Evolutionary conservation across 495 filamentous ascomycete genomes (phyloP).

Genomic region (Penicillium manginii): DNA sequence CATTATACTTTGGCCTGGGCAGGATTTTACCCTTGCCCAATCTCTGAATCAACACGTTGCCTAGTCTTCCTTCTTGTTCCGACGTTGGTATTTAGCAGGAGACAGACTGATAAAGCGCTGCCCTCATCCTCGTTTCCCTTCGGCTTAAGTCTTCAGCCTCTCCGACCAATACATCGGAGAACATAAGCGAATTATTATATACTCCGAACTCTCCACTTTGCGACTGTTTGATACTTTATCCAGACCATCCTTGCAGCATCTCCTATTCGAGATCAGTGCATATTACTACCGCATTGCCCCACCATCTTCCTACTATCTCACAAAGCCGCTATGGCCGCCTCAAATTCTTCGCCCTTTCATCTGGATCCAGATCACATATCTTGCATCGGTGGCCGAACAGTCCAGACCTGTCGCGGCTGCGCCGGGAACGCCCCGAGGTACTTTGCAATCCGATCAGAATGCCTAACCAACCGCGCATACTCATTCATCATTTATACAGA

Average conservation of each 20-base stretch:
- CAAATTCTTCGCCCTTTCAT: conserved; percentile 19
- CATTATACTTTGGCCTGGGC: conserved; percentile 27
- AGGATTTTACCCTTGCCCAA: conserved; percentile 25
- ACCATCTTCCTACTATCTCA: neutral
- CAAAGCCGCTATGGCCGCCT: conserved; percentile 26
- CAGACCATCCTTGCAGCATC: conserved; percentile 5
- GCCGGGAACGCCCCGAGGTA: conserved; percentile 49
- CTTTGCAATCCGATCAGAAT: neutral
- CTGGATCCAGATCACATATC: conserved; percentile 42
- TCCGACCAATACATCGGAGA: neutral
- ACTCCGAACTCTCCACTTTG: neutral
- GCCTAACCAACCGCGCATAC: conserved; percentile 1
- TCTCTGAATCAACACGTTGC: conserved; percentile 15
- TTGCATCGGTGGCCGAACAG: conserved; percentile 43
- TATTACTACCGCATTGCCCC: conserved; percentile 2
- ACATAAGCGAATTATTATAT: neutral
- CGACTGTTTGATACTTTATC: neutral
- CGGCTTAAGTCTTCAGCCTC: neutral
- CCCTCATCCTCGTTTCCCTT: neutral
- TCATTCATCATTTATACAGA: conserved; percentile 16
- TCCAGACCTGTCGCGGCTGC: conserved; percentile 41
- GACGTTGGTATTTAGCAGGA: conserved; percentile 6
- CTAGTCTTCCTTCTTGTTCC: conserved; percentile 19
- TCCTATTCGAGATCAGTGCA: conserved; percentile 6
- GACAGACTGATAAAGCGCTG: conserved; percentile 8